These are phyloP conservation scores for Fusarium cicatricum DNA, from an alignment of 2,329 filamentous ascomycete genomes.

Conservation along the genomic window DNA sequence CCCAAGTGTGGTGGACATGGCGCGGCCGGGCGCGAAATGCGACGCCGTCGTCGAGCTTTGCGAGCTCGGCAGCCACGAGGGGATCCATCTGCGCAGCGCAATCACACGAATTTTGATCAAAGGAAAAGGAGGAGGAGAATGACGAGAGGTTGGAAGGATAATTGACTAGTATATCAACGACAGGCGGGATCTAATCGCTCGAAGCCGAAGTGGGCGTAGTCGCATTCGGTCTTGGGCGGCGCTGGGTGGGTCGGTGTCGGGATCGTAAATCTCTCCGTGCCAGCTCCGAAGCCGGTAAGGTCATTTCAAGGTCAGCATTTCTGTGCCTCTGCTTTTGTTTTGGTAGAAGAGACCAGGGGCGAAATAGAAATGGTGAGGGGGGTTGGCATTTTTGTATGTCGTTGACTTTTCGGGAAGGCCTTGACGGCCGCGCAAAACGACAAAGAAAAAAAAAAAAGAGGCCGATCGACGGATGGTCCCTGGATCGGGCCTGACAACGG, in stretches of 20 bases:
- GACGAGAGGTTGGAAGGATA: constrained; percentile 9
- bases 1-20: constrained; percentile 92
- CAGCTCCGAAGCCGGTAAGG: neutral
- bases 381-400: neutral
- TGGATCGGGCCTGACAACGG: constrained; percentile 13
- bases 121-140: neutral
- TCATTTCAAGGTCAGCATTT: neutral
- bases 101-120: neutral
- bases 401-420: constrained; percentile 1
- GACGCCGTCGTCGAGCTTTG: constrained; percentile 52
- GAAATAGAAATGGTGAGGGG: neutral
- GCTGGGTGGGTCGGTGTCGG: constrained; percentile 22
- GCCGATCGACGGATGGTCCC: constrained; percentile 24
- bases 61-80: constrained; percentile 46
- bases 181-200: constrained; percentile 24
- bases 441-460: neutral
- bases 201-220: constrained; percentile 38
- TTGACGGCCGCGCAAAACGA: neutral
- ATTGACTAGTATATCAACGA: constrained; percentile 18
- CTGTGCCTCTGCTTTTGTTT: neutral
- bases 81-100: constrained; percentile 48
- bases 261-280: constrained; percentile 19
- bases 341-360: neutral
- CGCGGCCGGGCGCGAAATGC: constrained; percentile 78
- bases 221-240: constrained; percentile 20